Evolutionary conservation across 169 alveolate genomes (phyloP).

Genomic region (Toxoplasma gondii): DNA sequence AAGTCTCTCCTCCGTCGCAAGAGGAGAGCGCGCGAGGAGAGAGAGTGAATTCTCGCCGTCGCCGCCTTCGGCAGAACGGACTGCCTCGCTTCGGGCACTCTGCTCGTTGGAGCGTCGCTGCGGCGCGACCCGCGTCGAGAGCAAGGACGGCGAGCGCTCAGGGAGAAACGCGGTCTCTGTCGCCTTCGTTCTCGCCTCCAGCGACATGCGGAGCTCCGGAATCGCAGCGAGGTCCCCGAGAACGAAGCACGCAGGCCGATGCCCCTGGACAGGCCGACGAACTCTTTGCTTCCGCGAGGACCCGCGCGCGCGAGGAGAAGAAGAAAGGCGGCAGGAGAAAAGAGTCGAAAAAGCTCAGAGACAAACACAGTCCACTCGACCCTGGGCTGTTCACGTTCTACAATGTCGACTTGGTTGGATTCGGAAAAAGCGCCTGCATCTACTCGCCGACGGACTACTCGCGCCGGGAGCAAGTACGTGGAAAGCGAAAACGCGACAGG

Average conservation of each 20-base stretch:
- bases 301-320: background rate
- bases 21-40: background rate
- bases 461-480: slow-evolving; percentile 50
- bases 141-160: background rate
- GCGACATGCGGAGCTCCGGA: too few species aligned
- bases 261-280: too few species aligned
- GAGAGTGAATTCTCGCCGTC: background rate
- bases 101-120: background rate
- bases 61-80: background rate
- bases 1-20: background rate
- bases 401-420: slow-evolving; percentile 58
- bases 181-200: background rate
- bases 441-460: slow-evolving; percentile 55
- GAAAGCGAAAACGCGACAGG: background rate
- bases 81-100: background rate
- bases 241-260: too few species aligned
- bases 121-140: background rate
- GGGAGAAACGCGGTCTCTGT: background rate
- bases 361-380: background rate
- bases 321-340: background rate
- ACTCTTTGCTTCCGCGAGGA: too few species aligned
- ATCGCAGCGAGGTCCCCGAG: too few species aligned
- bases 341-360: background rate
- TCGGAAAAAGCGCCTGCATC: slow-evolving; percentile 47
- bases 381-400: slow-evolving; percentile 41